Evolutionary conservation across 257 asterid genomes (phyloP).

Genomic region (Anisodus tanguticus): DNA sequence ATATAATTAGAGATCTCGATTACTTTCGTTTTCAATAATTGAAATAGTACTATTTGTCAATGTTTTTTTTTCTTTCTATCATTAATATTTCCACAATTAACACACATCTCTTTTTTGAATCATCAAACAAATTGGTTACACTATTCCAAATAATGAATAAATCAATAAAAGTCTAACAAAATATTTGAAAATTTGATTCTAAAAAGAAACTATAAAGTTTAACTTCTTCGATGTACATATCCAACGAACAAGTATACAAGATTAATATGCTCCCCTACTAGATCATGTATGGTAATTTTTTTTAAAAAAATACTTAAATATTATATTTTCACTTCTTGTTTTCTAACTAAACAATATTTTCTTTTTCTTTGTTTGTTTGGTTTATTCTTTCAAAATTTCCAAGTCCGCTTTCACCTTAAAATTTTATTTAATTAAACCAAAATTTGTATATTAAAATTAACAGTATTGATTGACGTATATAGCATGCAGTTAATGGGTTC

Average conservation of each 20-base stretch:
- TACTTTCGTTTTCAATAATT: neutral
- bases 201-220: neutral
- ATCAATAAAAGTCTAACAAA: neutral
- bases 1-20: neutral
- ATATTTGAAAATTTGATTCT: neutral
- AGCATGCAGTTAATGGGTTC: neutral
- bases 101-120: neutral
- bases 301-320: too few species aligned
- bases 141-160: neutral
- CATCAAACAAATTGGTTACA: neutral
- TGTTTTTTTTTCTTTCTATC: too few species aligned
- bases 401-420: neutral
- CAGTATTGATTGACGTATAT: neutral
- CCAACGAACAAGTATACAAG: neutral
- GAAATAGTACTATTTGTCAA: neutral
- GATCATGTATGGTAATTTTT: neutral
- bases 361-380: neutral
- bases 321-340: too few species aligned
- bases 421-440: neutral
- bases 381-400: neutral
- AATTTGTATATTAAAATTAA: neutral
- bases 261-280: too few species aligned
- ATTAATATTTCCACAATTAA: neutral
- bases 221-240: neutral
- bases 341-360: neutral